Evolutionary conservation across 352 stramenopile genomes (phyloP).

Genomic region (Pythium graminicola): DNA sequence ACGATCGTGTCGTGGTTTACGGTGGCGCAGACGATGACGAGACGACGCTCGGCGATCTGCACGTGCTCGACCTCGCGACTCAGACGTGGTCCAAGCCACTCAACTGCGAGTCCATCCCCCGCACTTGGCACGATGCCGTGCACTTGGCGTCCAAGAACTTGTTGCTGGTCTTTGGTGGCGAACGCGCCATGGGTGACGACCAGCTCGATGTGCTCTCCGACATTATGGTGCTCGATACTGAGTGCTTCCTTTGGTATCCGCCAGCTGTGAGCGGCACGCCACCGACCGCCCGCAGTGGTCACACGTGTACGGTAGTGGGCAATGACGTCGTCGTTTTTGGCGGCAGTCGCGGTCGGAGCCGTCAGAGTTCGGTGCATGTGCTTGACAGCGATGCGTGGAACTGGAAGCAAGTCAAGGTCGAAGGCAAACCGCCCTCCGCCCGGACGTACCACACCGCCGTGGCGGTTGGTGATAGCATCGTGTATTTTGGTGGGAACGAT

Average conservation of each 20-base stretch:
- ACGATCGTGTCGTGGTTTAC: constrained; percentile 86
- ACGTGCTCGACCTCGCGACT: constrained; percentile 79
- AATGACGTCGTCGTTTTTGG: constrained; percentile 79
- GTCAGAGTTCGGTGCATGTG: constrained; percentile 69
- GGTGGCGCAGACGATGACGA: constrained; percentile 88
- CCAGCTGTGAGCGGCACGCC: constrained; percentile 69
- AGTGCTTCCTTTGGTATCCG: constrained; percentile 93
- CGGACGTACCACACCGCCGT: constrained; percentile 90
- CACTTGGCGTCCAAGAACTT: constrained; percentile 84
- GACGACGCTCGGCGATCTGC: constrained; percentile 73
- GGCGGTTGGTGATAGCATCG: constrained; percentile 59
- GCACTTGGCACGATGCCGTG: constrained; percentile 89
- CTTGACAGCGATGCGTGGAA: constrained; percentile 83
- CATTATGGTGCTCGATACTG: constrained; percentile 90
- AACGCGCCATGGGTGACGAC: constrained; percentile 56
- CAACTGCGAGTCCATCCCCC: constrained; percentile 85
- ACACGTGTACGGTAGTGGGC: constrained; percentile 68
- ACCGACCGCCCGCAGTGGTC: constrained; percentile 56
- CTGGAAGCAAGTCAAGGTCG: constrained; percentile 84
- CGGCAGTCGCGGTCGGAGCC: constrained; percentile 57
- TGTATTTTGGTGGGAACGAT: constrained; percentile 94
- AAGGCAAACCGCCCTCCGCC: constrained; percentile 79
- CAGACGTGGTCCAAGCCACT: constrained; percentile 71
- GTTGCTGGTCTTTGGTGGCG: constrained; percentile 90
- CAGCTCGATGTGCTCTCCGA: constrained; percentile 72